Percentiles rank a stretch among this genome's conserved stretches.
Evolutionary conservation across 768 basidiomycete species (phyloP).

Genomic region (Boletus patriciae): DNA sequence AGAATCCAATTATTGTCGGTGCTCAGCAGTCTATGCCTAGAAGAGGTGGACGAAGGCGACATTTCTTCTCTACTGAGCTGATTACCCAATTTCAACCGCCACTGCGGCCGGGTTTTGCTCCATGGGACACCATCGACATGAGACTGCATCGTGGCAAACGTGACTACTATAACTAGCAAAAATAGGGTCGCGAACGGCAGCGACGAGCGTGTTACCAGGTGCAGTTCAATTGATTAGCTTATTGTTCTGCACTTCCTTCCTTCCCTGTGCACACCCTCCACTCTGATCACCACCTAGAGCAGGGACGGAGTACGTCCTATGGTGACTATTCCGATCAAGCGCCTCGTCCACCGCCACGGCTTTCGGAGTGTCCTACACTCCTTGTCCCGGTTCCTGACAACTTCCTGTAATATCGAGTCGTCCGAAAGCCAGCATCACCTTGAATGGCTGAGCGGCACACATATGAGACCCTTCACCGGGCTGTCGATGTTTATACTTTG

Average conservation of each 20-base stretch:
- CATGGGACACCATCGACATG: background rate
- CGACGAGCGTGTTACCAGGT: background rate
- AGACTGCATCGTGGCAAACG: background rate
- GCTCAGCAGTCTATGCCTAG: background rate
- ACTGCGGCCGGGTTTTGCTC: background rate
- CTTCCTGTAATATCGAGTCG: background rate
- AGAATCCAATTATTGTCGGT: background rate
- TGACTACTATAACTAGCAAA: background rate
- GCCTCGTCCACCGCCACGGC: too few species aligned
- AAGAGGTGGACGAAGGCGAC: background rate
- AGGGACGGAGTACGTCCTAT: too few species aligned
- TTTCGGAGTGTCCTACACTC: too few species aligned
- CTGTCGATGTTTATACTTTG: background rate
- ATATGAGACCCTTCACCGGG: too few species aligned
- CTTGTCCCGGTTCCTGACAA: background rate
- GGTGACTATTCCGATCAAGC: too few species aligned
- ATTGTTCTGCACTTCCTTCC: too few species aligned
- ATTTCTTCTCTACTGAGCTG: background rate
- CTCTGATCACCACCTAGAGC: too few species aligned
- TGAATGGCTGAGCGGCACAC: too few species aligned
- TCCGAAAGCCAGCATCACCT: too few species aligned
- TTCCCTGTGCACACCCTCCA: too few species aligned
- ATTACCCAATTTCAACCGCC: background rate
- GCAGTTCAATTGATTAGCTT: background rate
- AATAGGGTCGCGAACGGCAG: background rate